phyloP scores from a whole-genome alignment of 306 rosid species.

The Cyclanthera cordifolia region DNA sequence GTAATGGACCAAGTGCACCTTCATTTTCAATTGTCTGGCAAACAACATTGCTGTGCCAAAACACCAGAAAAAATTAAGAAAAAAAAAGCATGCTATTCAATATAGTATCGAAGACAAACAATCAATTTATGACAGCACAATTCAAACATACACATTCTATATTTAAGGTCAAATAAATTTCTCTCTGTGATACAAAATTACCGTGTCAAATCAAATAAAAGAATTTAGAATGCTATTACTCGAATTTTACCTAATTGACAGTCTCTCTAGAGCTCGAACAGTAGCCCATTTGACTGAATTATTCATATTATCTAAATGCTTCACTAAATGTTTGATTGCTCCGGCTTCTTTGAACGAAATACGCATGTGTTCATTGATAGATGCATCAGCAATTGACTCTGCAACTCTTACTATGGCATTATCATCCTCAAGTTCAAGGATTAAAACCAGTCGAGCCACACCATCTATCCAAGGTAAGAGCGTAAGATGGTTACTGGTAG shows the following conservation, averaged over 20 bases:
- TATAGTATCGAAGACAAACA: neutral
- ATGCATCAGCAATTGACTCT: conserved; percentile 61
- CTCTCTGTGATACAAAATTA: neutral
- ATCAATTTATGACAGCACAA: neutral
- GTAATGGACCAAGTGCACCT: conserved; percentile 51
- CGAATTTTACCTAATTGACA: conserved; percentile 55
- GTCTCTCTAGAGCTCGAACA: conserved; percentile 53
- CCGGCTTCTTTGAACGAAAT: conserved; percentile 88
- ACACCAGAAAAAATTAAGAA: conserved; percentile 13
- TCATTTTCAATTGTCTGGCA: conserved; percentile 57
- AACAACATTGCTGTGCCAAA: conserved; percentile 56
- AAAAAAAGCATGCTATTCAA: neutral
- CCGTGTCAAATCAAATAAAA: neutral
- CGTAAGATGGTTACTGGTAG: conserved; percentile 29
- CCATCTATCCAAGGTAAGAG: conserved; percentile 80
- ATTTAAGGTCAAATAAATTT: neutral
- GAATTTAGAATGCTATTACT: conserved; percentile 3
- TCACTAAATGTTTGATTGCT: conserved; percentile 52
- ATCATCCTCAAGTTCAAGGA: conserved; percentile 63
- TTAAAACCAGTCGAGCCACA: conserved; percentile 70
- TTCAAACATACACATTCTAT: neutral
- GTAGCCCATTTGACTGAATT: conserved; percentile 38
- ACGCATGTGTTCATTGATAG: conserved; percentile 66
- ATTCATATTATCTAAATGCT: conserved; percentile 35
- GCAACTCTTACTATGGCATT: conserved; percentile 49